A percentile compares a stretch with the other conserved stretches of the same genome.
phyloP scores from a whole-genome alignment of 176 grass and related monocot genomes.

The Raddia distichophylla region DNA sequence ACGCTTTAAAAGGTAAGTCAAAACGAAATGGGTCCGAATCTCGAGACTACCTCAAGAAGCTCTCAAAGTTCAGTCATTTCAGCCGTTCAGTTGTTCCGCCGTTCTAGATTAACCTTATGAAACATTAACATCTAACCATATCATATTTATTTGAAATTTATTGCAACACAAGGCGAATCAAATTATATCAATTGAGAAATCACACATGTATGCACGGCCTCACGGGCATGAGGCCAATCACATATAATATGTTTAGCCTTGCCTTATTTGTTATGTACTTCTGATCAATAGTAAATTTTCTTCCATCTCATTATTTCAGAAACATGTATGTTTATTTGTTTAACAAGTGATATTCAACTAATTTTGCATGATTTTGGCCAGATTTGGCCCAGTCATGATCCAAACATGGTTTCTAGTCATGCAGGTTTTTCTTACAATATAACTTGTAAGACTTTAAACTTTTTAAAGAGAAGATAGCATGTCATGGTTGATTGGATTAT shows the following conservation, averaged over 20 bases:
- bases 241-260: not conserved
- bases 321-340: slow-evolving; percentile 18
- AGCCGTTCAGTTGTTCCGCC: too few relatives aligned
- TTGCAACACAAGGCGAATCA: too few relatives aligned
- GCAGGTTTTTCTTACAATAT: not conserved
- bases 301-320: not conserved
- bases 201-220: too few relatives aligned
- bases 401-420: not conserved
- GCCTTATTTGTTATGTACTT: not conserved
- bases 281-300: not conserved
- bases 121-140: too few relatives aligned
- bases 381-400: not conserved
- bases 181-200: too few relatives aligned
- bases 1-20: too few relatives aligned
- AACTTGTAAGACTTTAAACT: not conserved
- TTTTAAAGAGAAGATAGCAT: not conserved
- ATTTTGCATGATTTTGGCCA: not conserved
- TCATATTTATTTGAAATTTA: too few relatives aligned
- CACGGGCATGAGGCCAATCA: too few relatives aligned
- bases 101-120: too few relatives aligned
- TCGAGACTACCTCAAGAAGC: too few relatives aligned
- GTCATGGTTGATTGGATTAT: not conserved
- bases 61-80: too few relatives aligned
- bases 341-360: not conserved
- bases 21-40: too few relatives aligned